Percentiles rank a stretch among this genome's conserved stretches.
These are phyloP conservation scores for Vitis amurensis DNA, from an alignment of 164 flowering plant species.

Conservation along the genomic window DNA sequence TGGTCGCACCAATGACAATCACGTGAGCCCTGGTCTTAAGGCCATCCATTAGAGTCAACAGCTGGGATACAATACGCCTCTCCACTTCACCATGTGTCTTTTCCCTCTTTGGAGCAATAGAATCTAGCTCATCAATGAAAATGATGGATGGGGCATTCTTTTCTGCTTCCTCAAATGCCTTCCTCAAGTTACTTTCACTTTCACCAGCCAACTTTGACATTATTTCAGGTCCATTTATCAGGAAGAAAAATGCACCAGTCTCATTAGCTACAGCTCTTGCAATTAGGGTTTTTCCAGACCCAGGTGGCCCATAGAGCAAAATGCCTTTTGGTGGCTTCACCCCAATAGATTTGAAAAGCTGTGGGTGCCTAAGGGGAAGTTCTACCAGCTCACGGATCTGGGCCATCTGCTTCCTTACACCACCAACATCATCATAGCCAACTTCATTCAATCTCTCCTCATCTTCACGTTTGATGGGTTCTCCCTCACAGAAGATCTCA, in stretches of 20 bases:
- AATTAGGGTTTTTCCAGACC: slow-evolving; percentile 55
- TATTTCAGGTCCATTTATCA: slow-evolving; percentile 56
- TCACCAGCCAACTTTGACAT: slow-evolving; percentile 66
- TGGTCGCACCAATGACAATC: slow-evolving; percentile 73
- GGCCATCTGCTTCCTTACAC: slow-evolving; percentile 78
- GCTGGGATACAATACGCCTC: slow-evolving; percentile 73
- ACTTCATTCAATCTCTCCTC: slow-evolving; percentile 63
- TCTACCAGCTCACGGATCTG: slow-evolving; percentile 76
- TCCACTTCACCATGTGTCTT: slow-evolving; percentile 79
- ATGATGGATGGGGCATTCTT: slow-evolving; percentile 75
- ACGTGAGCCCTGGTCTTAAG: slow-evolving; percentile 63
- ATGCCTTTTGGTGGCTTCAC: slow-evolving; percentile 64
- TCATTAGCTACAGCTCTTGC: slow-evolving; percentile 65
- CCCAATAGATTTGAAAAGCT: slow-evolving; percentile 62
- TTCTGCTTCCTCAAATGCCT: slow-evolving; percentile 77
- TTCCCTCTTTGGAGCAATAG: slow-evolving; percentile 76
- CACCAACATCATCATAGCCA: slow-evolving; percentile 80
- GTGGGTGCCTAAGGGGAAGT: slow-evolving; percentile 73
- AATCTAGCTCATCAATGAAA: slow-evolving; percentile 66
- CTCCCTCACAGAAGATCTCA: slow-evolving; percentile 70
- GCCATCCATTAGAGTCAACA: slow-evolving; percentile 71
- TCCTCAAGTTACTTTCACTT: slow-evolving; percentile 54
- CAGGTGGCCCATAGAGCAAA: slow-evolving; percentile 58
- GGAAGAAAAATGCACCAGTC: slow-evolving; percentile 60
- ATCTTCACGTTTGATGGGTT: slow-evolving; percentile 64